Evolutionary conservation across 495 filamentous ascomycete species (phyloP).

Genomic region (Penicillium cosmopolitanum): DNA sequence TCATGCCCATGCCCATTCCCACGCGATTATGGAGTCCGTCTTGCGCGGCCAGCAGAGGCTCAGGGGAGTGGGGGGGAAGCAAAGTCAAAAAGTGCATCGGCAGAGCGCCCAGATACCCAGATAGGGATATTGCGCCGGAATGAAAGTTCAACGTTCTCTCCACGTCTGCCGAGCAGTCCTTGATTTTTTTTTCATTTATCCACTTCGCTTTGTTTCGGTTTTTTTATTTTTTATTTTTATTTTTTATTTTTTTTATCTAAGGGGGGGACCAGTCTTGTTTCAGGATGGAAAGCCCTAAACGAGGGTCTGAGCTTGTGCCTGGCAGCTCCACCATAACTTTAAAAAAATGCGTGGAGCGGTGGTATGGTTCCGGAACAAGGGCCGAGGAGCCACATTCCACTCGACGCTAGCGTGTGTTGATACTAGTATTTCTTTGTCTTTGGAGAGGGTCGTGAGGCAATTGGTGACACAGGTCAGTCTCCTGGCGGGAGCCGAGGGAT

Average conservation of each 20-base stretch:
- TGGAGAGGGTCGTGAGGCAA: background rate
- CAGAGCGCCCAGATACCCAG: background rate
- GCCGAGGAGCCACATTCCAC: conserved; percentile 3
- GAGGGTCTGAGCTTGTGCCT: conserved; percentile 1
- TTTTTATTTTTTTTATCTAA: background rate
- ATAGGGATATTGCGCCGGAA: conserved; percentile 26
- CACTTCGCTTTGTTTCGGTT: background rate
- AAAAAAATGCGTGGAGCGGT: conserved; percentile 10
- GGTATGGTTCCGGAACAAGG: background rate
- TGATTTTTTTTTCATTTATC: background rate
- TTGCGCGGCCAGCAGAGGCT: background rate
- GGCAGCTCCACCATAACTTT: conserved; percentile 13
- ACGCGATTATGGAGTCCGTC: no score
- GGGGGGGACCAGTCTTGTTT: background rate
- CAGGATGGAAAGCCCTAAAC: background rate
- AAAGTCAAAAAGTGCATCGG: background rate
- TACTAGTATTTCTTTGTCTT: no score
- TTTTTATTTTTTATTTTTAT: background rate
- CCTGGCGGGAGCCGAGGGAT: background rate
- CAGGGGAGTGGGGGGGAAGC: conserved; percentile 2
- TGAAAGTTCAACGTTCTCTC: conserved; percentile 20
- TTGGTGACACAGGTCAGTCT: background rate
- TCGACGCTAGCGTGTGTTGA: background rate
- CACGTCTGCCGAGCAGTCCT: conserved; percentile 5
- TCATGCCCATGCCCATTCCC: no score